These are phyloP conservation scores for Phytophthora nicotianae DNA, from an alignment of 352 stramenopile species.

Conservation along the genomic window DNA sequence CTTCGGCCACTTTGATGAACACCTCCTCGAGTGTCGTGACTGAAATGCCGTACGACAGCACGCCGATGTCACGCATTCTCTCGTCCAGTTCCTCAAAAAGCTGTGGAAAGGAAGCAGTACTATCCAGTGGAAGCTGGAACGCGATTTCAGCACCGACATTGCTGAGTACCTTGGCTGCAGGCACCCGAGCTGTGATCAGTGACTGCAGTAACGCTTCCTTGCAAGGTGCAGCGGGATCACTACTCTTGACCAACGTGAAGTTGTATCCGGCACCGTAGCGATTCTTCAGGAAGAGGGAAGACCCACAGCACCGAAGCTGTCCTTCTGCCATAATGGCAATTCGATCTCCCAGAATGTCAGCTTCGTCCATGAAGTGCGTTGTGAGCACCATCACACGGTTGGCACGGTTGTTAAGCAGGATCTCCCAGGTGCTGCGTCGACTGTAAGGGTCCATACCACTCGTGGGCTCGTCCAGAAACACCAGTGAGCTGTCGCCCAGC, in stretches of 20 bases:
- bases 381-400: constrained; percentile 85
- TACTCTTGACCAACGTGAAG: constrained; percentile 59
- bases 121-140: constrained; percentile 76
- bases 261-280: constrained; percentile 65
- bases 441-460: constrained; percentile 96
- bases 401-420: constrained; percentile 58
- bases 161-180: constrained; percentile 62
- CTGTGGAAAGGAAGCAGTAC: constrained; percentile 52
- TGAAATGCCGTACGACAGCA: constrained; percentile 81
- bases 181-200: constrained; percentile 43
- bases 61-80: constrained; percentile 37
- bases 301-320: constrained; percentile 59
- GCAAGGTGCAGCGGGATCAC: constrained; percentile 21
- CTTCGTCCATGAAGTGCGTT: constrained; percentile 96
- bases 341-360: constrained; percentile 82
- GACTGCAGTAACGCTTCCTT: constrained; percentile 43
- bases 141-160: constrained; percentile 83
- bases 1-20: constrained; percentile 90
- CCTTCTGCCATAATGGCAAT: constrained; percentile 88
- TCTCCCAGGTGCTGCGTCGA: constrained; percentile 90
- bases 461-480: constrained; percentile 93
- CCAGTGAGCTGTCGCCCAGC: constrained; percentile 81
- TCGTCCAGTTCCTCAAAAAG: constrained; percentile 80
- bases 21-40: constrained; percentile 93
- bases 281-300: constrained; percentile 83